Conservation (phyloP, 371 early-diverging fungal species). For the Mortierella sp. region DNA sequence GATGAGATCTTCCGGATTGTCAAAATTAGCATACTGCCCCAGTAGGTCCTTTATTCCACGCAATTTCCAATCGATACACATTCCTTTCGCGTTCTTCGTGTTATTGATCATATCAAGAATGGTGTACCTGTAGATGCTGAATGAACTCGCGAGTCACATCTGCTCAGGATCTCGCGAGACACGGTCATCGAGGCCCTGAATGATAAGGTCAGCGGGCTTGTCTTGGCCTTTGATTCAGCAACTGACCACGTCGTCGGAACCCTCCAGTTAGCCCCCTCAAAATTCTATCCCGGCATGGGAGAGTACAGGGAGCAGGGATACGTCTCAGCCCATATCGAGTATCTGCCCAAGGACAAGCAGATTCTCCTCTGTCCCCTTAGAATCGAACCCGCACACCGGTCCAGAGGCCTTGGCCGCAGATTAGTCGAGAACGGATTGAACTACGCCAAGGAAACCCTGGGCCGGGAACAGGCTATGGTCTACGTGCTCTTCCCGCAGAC, state of each 20-base stretch:
- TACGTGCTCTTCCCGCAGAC: slow-evolving; percentile 59
- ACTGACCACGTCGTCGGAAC: slow-evolving; percentile 15
- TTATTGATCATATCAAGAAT: background rate
- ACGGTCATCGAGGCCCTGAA: slow-evolving; percentile 1
- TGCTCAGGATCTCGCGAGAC: slow-evolving; percentile 18
- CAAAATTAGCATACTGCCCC: slow-evolving; percentile 27
- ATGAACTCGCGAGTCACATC: slow-evolving; percentile 21
- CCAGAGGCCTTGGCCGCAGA: slow-evolving; percentile 61
- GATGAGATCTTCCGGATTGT: slow-evolving; percentile 23
- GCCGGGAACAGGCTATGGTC: slow-evolving; percentile 52
- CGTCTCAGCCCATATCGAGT: background rate
- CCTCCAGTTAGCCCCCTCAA: slow-evolving; percentile 17
- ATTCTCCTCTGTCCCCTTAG: slow-evolving; percentile 56
- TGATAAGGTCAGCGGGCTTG: slow-evolving; percentile 12
- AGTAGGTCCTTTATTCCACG: slow-evolving; percentile 8
- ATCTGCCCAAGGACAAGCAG: slow-evolving; percentile 9
- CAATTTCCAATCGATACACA: too few species aligned
- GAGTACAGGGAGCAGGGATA: slow-evolving; percentile 1
- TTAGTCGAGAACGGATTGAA: slow-evolving; percentile 57
- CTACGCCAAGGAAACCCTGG: slow-evolving; percentile 51
- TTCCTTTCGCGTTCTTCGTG: background rate
- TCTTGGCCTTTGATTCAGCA: slow-evolving; percentile 18
- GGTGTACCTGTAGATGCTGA: slow-evolving; percentile 3
- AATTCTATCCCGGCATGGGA: slow-evolving; percentile 12
- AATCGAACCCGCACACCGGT: slow-evolving; percentile 59